Evolutionary conservation across 768 basidiomycete genomes (phyloP).

Genomic region (Aureoboletus auriporus): DNA sequence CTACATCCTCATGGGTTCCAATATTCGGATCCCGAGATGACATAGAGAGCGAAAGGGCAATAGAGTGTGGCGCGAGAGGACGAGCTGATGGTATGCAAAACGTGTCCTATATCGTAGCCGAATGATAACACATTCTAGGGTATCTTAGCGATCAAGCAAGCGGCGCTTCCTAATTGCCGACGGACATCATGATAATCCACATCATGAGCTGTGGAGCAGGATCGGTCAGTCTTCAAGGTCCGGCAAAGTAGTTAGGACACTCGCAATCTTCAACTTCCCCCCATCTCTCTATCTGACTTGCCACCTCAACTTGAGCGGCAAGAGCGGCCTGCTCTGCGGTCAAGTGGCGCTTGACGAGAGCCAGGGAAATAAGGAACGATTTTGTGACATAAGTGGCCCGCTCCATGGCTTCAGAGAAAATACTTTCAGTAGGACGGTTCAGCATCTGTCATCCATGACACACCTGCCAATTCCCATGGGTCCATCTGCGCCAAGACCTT

Average conservation of each 20-base stretch:
- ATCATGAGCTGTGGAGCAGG: slow-evolving; percentile 75
- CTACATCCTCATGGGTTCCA: slow-evolving; percentile 10
- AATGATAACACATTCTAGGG: slow-evolving; percentile 15
- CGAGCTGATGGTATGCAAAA: slow-evolving; percentile 4
- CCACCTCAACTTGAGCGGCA: slow-evolving; percentile 88
- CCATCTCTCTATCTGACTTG: slow-evolving; percentile 95
- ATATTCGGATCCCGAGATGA: slow-evolving; percentile 8
- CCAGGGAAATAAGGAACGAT: slow-evolving; percentile 85
- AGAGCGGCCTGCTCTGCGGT: slow-evolving; percentile 81
- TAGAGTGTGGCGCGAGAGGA: not conserved
- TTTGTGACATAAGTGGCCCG: slow-evolving; percentile 86
- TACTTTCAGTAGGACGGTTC: not conserved
- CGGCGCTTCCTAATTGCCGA: slow-evolving; percentile 77
- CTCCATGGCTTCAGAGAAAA: slow-evolving; percentile 67
- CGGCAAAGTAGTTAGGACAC: slow-evolving; percentile 29
- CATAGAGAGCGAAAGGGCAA: slow-evolving; percentile 8
- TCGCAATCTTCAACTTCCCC: slow-evolving; percentile 99
- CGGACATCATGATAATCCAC: slow-evolving; percentile 95
- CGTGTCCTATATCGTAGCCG: slow-evolving; percentile 3
- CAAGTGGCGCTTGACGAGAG: slow-evolving; percentile 71
- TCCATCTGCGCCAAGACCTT: slow-evolving; percentile 61
- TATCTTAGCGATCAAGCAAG: slow-evolving; percentile 49
- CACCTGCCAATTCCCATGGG: slow-evolving; percentile 87
- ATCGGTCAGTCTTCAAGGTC: slow-evolving; percentile 15
- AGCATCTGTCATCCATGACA: slow-evolving; percentile 21